Evolutionary conservation across 805 yeast species (phyloP).

Genomic region (Barnettozyma populi): DNA sequence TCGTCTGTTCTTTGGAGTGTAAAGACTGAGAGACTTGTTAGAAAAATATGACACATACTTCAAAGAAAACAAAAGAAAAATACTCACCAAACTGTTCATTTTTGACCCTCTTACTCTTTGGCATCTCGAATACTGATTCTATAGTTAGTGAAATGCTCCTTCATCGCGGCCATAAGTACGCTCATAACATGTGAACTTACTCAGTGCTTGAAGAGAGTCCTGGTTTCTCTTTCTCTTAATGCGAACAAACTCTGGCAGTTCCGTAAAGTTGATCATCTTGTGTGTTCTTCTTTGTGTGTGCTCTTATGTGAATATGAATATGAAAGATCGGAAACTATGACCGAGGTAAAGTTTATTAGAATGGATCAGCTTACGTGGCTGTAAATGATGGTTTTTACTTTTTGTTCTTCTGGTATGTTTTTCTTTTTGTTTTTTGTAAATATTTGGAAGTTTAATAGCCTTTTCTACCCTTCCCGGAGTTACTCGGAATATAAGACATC

Average conservation of each 20-base stretch:
- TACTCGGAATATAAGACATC: neutral
- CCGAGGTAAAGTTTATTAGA: no score
- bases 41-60: neutral
- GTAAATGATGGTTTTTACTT: no score
- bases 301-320: no score
- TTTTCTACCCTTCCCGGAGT: neutral
- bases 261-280: constrained; percentile 1
- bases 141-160: constrained; percentile 1
- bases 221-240: constrained; percentile 84
- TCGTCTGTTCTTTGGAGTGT: constrained; percentile 44
- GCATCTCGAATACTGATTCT: constrained; percentile 28
- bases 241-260: constrained; percentile 60
- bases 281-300: neutral
- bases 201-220: constrained; percentile 81
- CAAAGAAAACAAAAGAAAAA: neutral
- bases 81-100: constrained; percentile 25
- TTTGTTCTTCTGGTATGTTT: neutral
- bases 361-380: no score
- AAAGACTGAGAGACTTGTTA: constrained; percentile 29
- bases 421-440: no score
- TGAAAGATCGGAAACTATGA: no score
- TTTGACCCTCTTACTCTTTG: constrained; percentile 36
- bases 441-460: neutral
- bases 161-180: neutral
- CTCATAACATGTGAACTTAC: constrained; percentile 24